Base-by-base conservation (phyloP, 2,329 filamentous ascomycete species). In the Venturia nashicola region DNA sequence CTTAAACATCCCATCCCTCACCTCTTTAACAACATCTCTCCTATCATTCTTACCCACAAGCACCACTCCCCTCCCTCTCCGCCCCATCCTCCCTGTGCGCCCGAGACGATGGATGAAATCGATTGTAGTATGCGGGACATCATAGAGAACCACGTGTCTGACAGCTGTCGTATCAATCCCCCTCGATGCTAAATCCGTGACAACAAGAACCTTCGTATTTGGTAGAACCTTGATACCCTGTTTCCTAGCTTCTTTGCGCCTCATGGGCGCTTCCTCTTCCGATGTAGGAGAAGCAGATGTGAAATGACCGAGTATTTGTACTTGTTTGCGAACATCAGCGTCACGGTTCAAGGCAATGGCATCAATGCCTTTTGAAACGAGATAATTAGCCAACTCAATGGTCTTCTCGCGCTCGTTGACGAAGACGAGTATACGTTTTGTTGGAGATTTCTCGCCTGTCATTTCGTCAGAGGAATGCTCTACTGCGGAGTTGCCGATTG, bases 21-120 rank as follows among this genome's bases (percentile, higher is more conserved):
- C 92, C 75, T 97, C 94, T 42, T 86, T 86, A 42, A 97, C 91
- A 39, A 97, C 84, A 75, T 97, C 93, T 72, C 88, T 89, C 62
- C 94, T 81, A 74, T 97, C 94, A 67, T 91, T 84, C 74, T 89
- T 93, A 66, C 92, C 93, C 1, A 97, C 90, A 43, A 99, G 78
- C 36, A 97, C 92, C 67, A 97, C 86, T 23, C 91, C 94, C 64
- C 92, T 83, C 18, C 94, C 94, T 73, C 94, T 83, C 66, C 91
- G 84, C 2, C 91, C 91, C 91, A 97, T 97, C 42, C 94, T 84
- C 0, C 94, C 94, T 1, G 94, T 91, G 65, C 94, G 84, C 18
- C 94, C 94, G 5, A 97, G 84, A 18, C 95, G 88, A 75, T 99
- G 95, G 71, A 99, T 97, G 71, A 99, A 99, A 75, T 99, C 95